Evolutionary conservation across 1,139 yeast species (phyloP), one percentile per base, ranked within the genome.

Genomic region (Zygosaccharomyces pseudobailii): DNA sequence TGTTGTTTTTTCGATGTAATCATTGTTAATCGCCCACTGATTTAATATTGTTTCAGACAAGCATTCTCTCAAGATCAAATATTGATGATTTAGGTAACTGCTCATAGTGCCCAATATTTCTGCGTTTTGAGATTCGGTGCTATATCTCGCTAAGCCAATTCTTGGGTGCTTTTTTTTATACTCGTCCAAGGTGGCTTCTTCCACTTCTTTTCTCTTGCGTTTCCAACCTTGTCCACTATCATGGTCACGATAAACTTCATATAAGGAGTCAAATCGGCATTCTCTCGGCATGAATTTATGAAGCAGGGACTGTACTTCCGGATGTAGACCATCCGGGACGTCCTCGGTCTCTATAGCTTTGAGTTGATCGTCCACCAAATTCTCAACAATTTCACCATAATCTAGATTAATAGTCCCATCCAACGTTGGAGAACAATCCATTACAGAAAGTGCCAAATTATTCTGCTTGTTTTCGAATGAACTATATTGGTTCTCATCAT

Each of bases 11-110:
- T 36, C 39, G 17, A 58, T 40, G 33, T 48, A 55, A 21, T 57
- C 62, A 38, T 55, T 59, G 44, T 58, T 59, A 3, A 61, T 43
- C 3, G 54, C 55, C 63, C 65, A 59, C 38, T 62, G 67, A 31
- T 54, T 59, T 24, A 55, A 47, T n/a, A 59, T 22, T 5, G 67
- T 62, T 42, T 49, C 47, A 3, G 60, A 51, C 27, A 62, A 20
- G 27, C 57, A 43, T 7, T 47, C 40, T 22, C 50, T 36, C 30
- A 62, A 42, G 9, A 49, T 46, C 17, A 59, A 37, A 35, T 55
- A 54, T 36, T 63, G 60, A 49, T 62, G 66, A 32, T 55, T 50
- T 42, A 60, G 40, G 37, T 61, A 62, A 8, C 59, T 41, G 40
- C 53, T 55, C 7, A 51, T 35, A n/a, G 51, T 51, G 6, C 53